phyloP scores from a whole-genome alignment of 2,329 filamentous ascomycete genomes.

The Aspergillus udagawae region DNA sequence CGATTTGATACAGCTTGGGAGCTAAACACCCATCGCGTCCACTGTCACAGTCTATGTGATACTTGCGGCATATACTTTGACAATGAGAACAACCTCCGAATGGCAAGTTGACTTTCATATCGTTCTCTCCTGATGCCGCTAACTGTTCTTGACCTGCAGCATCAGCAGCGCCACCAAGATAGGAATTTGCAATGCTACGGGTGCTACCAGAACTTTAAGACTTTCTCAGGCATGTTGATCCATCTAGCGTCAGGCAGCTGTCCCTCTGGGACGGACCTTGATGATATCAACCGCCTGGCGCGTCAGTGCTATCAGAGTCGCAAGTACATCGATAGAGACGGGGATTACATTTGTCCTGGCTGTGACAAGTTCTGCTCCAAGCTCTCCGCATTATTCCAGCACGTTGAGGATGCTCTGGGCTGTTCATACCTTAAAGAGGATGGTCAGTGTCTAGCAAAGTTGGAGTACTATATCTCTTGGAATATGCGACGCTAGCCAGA shows the following conservation, averaged over 20 bases:
- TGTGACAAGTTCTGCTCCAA: neutral
- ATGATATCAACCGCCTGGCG: neutral
- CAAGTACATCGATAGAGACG: neutral
- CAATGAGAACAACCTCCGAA: constrained; percentile 9
- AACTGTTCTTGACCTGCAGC: constrained; percentile 1
- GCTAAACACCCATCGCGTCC: constrained; percentile 4
- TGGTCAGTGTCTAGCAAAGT: neutral
- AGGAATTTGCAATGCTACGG: constrained; percentile 7
- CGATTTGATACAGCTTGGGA: constrained; percentile 1
- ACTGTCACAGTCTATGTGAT: constrained; percentile 3
- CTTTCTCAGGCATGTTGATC: constrained; percentile 5
- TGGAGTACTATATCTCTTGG: neutral
- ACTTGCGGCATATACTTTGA: constrained; percentile 6
- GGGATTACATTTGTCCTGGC: neutral
- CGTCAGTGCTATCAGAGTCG: constrained; percentile 1
- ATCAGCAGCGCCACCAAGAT: constrained; percentile 8
- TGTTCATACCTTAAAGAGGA: neutral
- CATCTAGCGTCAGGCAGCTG: constrained; percentile 9
- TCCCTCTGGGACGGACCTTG: neutral
- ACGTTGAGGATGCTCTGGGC: neutral
- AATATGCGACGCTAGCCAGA: neutral
- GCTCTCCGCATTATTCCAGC: constrained; percentile 1
- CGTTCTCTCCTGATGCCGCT: constrained; percentile 1
- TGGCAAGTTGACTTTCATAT: constrained; percentile 6
- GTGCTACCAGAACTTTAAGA: constrained; percentile 6